phyloP scores from a whole-genome alignment of 169 alveolate genomes.

The Condylostoma magnum region DNA sequence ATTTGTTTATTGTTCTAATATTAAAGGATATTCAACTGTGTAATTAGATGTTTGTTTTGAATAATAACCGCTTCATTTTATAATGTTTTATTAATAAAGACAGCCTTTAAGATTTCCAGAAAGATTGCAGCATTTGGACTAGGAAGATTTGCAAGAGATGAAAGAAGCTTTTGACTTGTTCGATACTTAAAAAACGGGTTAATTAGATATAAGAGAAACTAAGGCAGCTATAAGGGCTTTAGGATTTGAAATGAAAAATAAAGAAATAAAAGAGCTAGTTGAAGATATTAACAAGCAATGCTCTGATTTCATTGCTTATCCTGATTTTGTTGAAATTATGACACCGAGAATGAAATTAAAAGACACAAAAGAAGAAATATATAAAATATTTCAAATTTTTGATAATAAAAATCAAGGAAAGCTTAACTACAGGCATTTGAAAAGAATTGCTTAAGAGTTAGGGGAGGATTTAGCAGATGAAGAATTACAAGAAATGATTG shows the following conservation, averaged over 20 bases:
- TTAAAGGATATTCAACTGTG: no score
- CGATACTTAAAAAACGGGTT: slow-evolving; percentile 81
- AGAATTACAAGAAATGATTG: slow-evolving; percentile 97
- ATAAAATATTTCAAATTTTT: slow-evolving; percentile 93
- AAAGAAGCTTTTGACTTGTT: slow-evolving; percentile 94
- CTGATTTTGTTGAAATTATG: slow-evolving; percentile 61
- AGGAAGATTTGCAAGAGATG: no score
- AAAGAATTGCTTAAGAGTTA: slow-evolving; percentile 95
- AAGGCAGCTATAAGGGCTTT: slow-evolving; percentile 99
- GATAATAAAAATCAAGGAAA: slow-evolving; percentile 95
- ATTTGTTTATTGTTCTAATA: no score
- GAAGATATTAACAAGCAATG: slow-evolving; percentile 86
- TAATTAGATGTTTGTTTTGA: no score
- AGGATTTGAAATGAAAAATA: slow-evolving; percentile 97
- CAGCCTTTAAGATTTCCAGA: no score
- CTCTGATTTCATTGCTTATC: slow-evolving; percentile 58
- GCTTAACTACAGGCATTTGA: slow-evolving; percentile 90
- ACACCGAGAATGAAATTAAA: slow-evolving; percentile 85
- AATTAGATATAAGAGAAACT: slow-evolving; percentile 81
- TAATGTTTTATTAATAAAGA: no score
- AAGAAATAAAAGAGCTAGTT: slow-evolving; percentile 85
- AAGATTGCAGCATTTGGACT: no score
- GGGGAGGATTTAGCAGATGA: slow-evolving; percentile 97
- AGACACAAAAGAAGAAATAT: slow-evolving; percentile 96
- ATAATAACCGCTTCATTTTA: no score